A percentile compares a stretch with the other conserved stretches of the same genome.
phyloP scores from a whole-genome alignment of 441 rosid species.

The Adansonia madagascariensis region DNA sequence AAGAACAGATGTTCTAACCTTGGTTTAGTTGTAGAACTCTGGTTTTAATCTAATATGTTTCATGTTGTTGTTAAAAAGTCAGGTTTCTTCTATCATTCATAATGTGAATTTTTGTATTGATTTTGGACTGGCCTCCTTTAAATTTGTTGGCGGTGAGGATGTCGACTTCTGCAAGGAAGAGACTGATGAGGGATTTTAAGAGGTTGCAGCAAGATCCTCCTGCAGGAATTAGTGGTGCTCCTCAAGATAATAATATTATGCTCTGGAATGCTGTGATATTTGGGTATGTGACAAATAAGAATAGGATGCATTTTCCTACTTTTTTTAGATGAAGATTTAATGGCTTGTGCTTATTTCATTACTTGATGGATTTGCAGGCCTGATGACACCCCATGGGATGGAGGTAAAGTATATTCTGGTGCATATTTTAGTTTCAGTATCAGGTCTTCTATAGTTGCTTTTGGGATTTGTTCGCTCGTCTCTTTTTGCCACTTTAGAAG shows the following conservation, averaged over 20 bases:
- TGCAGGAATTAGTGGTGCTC: slow-evolving; percentile 75
- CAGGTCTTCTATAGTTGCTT: neutral
- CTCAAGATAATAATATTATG: slow-evolving; percentile 75
- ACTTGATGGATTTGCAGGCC: too few relatives aligned
- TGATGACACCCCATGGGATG: slow-evolving; percentile 63
- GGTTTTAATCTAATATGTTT: neutral
- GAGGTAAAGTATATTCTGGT: slow-evolving; percentile 45
- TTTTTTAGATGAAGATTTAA: slow-evolving; percentile 51
- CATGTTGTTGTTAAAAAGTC: neutral
- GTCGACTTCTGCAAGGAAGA: slow-evolving; percentile 81
- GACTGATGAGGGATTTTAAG: slow-evolving; percentile 82
- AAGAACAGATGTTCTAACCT: neutral
- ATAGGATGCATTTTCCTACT: neutral
- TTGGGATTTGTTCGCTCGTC: neutral
- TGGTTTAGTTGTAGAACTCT: neutral
- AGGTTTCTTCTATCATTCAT: neutral
- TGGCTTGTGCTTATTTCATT: slow-evolving; percentile 27
- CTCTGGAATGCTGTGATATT: slow-evolving; percentile 76
- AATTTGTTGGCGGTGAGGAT: slow-evolving; percentile 46
- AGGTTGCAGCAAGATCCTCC: slow-evolving; percentile 82
- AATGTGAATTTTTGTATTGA: neutral
- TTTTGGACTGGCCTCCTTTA: slow-evolving; percentile 12
- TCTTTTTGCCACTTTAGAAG: neutral
- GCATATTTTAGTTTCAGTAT: neutral
- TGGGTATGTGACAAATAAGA: slow-evolving; percentile 42